phyloP scores from a whole-genome alignment of 176 grass and related monocot genomes.

The Carex littledalei region DNA sequence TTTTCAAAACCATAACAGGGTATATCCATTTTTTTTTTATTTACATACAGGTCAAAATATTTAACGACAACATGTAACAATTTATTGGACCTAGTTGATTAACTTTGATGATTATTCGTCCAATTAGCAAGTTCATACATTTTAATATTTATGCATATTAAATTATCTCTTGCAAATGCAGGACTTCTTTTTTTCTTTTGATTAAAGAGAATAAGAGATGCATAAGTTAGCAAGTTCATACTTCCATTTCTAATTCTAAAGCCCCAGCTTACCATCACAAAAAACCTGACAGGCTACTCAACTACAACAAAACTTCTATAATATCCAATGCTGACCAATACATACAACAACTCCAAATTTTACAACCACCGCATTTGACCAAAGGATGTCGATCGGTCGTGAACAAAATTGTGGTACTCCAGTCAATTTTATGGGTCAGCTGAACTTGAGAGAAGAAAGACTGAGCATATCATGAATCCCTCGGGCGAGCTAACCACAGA shows the following conservation, averaged over 20 bases:
- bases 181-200: neutral
- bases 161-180: neutral
- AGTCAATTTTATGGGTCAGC: neutral
- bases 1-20: neutral
- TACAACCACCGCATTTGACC: neutral
- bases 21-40: neutral
- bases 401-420: conserved; percentile 8
- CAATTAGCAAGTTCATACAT: neutral
- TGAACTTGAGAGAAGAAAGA: neutral
- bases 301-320: neutral
- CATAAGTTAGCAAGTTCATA: neutral
- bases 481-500: conserved; percentile 66
- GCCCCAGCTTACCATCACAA: neutral
- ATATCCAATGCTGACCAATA: neutral
- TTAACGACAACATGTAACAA: neutral
- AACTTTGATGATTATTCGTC: neutral
- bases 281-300: neutral
- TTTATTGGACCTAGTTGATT: neutral
- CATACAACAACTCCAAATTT: conserved; percentile 13
- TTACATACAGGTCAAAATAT: neutral
- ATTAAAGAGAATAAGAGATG: neutral
- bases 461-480: conserved; percentile 3
- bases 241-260: neutral
- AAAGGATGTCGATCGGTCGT: neutral
- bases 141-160: neutral